These are phyloP conservation scores for Trichaptum fuscoviolaceum DNA, from an alignment of 768 basidiomycete species.

Conservation along the genomic window DNA sequence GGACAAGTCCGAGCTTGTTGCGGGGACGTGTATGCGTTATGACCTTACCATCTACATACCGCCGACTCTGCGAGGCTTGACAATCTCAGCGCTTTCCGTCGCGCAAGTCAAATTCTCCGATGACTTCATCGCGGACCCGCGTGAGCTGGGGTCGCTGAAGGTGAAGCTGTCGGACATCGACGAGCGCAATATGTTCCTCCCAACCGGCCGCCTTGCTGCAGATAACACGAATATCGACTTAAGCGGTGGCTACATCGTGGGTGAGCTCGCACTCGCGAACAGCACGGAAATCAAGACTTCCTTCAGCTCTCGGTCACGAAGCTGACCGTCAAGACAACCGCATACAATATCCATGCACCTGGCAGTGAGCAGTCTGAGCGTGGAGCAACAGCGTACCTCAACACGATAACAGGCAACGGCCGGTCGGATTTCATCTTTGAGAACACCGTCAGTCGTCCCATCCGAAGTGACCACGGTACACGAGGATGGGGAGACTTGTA, in stretches of 20 bases:
- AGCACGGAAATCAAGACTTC: constrained; percentile 40
- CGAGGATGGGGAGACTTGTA: constrained; percentile 49
- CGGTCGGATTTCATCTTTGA: constrained; percentile 47
- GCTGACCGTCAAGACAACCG: constrained; percentile 39
- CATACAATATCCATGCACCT: constrained; percentile 20
- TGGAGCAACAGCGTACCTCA: constrained; percentile 32
- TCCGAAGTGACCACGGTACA: constrained; percentile 42
- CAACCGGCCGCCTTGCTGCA: constrained; percentile 36
- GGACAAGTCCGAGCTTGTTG: constrained; percentile 25
- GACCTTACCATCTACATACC: constrained; percentile 51
- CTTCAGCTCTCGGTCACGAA: constrained; percentile 43
- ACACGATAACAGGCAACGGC: constrained; percentile 49
- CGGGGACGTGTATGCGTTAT: constrained; percentile 42
- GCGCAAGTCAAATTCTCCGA: constrained; percentile 48
- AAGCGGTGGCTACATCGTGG: constrained; percentile 55
- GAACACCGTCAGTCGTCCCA: constrained; percentile 37
- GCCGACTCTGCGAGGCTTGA: constrained; percentile 41
- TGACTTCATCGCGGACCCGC: constrained; percentile 28
- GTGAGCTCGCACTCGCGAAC: constrained; percentile 43
- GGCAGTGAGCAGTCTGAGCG: constrained; percentile 20
- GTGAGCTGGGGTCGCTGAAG: constrained; percentile 35
- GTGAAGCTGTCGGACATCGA: constrained; percentile 37
- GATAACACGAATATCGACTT: constrained; percentile 39
- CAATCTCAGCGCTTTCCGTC: constrained; percentile 36
- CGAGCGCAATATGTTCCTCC: constrained; percentile 42